Base-by-base conservation (phyloP, 2,329 filamentous ascomycete species). In the Alternaria sp. region DNA sequence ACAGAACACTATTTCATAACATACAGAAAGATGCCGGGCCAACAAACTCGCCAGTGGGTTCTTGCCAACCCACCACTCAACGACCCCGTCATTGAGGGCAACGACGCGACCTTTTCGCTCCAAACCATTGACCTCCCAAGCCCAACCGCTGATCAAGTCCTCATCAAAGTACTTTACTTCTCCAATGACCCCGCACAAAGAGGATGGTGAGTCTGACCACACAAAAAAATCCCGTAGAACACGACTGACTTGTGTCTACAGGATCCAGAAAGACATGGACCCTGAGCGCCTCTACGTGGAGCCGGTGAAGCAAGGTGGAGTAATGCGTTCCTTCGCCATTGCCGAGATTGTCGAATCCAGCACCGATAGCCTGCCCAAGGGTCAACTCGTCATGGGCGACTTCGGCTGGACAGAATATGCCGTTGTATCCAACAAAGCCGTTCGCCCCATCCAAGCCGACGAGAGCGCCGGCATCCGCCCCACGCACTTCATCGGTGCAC, bases 381-480 rank as follows among this genome's bases (percentile, higher is more conserved):
- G 90, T 54, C 84, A 87, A 58, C 82, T 89, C 60, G 88, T 92
- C 41, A 80, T 82, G 11, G 84, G 83, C 10, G 78, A 72, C 8
- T 44, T 66, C 47, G 90, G 89, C 53, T 93, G 91, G 91, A 86
- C 86, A 47, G 87, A 93, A 75, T 86, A 91, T 66, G 86, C 86
- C 11, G 82, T 93, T 10, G 74, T 82, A 9, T 68, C 80, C 41
- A 79, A 79, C 7, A 74, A 72, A 12, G 72, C 75, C 12, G 75
- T 72, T 30, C 72, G 74, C 5, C 63, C 71, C n/a, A 59, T 80
- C 9, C 69, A 79, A 44, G 58, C 71, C 15, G 72, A 78, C 26
- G 69, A 78, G 43, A 69, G 68, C 26, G 64, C 71, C 3, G 81
- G 80, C 5, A 75, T 84, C 26, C 71, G 76, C 12, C 72, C 79